These are phyloP conservation scores for Closterium sp. DNA, from an alignment of 139 green algal species.

Conservation along the genomic window DNA sequence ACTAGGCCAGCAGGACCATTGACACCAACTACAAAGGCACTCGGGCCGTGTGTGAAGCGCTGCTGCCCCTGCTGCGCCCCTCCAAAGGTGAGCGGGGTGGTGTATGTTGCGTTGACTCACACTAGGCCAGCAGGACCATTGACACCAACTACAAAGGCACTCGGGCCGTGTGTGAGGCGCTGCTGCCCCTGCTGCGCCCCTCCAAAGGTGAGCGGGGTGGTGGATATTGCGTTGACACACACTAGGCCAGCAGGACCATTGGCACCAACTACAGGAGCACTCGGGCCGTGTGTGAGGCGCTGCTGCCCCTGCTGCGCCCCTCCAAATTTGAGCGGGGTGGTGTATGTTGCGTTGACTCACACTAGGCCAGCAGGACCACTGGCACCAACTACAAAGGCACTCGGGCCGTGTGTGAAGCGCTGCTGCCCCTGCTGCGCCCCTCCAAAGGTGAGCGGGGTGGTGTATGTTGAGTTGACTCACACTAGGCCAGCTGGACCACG, in stretches of 20 bases:
- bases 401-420: too few species aligned
- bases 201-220: background rate
- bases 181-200: slow-evolving; percentile 43
- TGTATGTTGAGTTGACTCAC: too few species aligned
- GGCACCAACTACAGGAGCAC: slow-evolving; percentile 50
- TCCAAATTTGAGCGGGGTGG: background rate
- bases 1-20: slow-evolving; percentile 45
- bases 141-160: slow-evolving; percentile 51
- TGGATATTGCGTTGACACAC: too few species aligned
- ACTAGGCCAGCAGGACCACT: too few species aligned
- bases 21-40: slow-evolving; percentile 51
- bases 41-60: slow-evolving; percentile 28
- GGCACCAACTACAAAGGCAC: too few species aligned
- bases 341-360: too few species aligned
- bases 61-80: slow-evolving; percentile 43
- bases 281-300: slow-evolving; percentile 28
- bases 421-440: too few species aligned
- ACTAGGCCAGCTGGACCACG: too few species aligned
- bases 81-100: background rate
- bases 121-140: slow-evolving; percentile 45
- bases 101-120: too few species aligned
- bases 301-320: slow-evolving; percentile 43
- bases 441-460: too few species aligned
- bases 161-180: slow-evolving; percentile 28
- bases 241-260: slow-evolving; percentile 45